phyloP scores from a whole-genome alignment of 106 monocot genomes.

The Xerophyta viscosa region DNA sequence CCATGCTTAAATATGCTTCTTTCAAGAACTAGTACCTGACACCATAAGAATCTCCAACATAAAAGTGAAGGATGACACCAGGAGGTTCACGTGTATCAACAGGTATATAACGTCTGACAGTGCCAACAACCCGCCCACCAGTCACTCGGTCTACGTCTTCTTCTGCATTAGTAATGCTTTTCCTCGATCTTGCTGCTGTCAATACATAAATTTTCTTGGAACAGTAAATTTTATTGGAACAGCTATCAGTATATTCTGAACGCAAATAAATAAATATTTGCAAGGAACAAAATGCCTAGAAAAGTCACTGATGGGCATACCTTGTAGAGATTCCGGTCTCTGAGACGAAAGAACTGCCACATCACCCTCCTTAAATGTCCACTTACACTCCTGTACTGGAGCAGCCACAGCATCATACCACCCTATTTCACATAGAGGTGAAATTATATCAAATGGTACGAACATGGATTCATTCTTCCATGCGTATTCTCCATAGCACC shows the following conservation, averaged over 20 bases:
- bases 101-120: conserved; percentile 75
- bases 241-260: conserved; percentile 38
- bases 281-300: neutral
- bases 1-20: too few relatives aligned
- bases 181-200: conserved; percentile 34
- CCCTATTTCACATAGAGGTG: conserved; percentile 25
- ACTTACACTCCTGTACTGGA: conserved; percentile 70
- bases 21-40: too few relatives aligned
- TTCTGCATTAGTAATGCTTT: conserved; percentile 24
- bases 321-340: conserved; percentile 39
- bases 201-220: too few relatives aligned
- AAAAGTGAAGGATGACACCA: conserved; percentile 88
- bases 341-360: conserved; percentile 70
- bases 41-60: conserved; percentile 72
- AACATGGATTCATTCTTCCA: too few relatives aligned
- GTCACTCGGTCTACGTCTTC: conserved; percentile 44
- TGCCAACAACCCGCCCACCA: conserved; percentile 64
- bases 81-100: conserved; percentile 74
- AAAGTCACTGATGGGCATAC: neutral
- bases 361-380: conserved; percentile 93
- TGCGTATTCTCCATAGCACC: too few relatives aligned
- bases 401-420: conserved; percentile 78
- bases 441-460: too few relatives aligned
- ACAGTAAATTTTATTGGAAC: too few relatives aligned
- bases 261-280: neutral